Evolutionary conservation across 169 alveolate species (phyloP).

Genomic region (Theileria equi): DNA sequence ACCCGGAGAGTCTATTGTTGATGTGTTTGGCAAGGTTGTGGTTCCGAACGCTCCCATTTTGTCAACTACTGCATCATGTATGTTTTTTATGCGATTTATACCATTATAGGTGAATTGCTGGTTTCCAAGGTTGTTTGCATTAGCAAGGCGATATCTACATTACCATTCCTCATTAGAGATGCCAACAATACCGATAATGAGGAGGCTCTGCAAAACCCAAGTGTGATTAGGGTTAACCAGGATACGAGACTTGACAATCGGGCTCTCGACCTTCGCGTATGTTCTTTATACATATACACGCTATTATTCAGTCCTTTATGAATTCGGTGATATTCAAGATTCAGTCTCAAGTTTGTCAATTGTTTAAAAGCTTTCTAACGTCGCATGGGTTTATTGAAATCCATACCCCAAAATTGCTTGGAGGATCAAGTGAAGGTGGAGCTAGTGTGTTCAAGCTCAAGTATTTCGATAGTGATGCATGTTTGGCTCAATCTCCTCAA

Average conservation of each 20-base stretch:
- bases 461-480: conserved; percentile 87
- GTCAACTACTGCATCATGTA: conserved; percentile 86
- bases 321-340: conserved; percentile 88
- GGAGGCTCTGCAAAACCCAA: conserved; percentile 69
- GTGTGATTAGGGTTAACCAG: conserved; percentile 86
- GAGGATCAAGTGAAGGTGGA: conserved; percentile 99
- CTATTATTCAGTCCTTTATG: conserved; percentile 27
- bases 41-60: conserved; percentile 87
- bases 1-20: conserved; percentile 90
- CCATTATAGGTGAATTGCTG: conserved; percentile 76
- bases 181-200: conserved; percentile 87
- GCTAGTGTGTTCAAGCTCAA: conserved; percentile 92
- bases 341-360: conserved; percentile 89
- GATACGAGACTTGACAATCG: conserved; percentile 96
- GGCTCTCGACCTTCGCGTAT: conserved; percentile 93
- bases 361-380: conserved; percentile 89
- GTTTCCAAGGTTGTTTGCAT: conserved; percentile 84
- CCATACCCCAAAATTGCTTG: conserved; percentile 98
- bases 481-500: conserved; percentile 99
- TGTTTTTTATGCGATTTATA: neutral
- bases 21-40: conserved; percentile 87
- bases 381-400: conserved; percentile 92
- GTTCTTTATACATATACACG: conserved; percentile 51
- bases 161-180: conserved; percentile 96
- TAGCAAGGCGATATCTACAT: conserved; percentile 78